phyloP scores from a whole-genome alignment of 495 filamentous ascomycete genomes.

The Penicillium malachiteum region DNA sequence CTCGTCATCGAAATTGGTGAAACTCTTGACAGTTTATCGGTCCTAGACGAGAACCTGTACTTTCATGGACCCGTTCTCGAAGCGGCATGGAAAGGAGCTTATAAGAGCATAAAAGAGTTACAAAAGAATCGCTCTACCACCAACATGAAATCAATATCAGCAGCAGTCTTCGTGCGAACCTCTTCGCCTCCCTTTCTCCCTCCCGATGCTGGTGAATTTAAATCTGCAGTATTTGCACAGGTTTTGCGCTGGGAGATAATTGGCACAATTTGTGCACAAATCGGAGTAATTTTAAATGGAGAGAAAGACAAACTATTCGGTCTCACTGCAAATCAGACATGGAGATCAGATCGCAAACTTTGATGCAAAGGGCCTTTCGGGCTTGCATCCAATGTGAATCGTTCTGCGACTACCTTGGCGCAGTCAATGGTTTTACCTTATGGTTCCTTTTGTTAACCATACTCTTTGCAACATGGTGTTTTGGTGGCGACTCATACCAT shows the following conservation, averaged over 20 bases:
- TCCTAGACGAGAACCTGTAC: not conserved
- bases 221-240: not conserved
- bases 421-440: constrained; percentile 8
- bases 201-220: not conserved
- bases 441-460: constrained; percentile 3
- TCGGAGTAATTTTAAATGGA: constrained; percentile 7
- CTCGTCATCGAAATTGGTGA: constrained; percentile 2
- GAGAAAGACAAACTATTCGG: constrained; percentile 7
- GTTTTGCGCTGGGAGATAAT: constrained; percentile 7
- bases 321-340: not conserved
- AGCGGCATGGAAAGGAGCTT: not conserved
- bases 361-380: constrained; percentile 9
- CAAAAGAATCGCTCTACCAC: not conserved
- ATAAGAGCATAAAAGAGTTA: not conserved
- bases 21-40: not conserved
- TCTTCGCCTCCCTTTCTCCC: constrained; percentile 2
- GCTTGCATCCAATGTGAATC: constrained; percentile 11
- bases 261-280: constrained; percentile 7
- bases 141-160: not conserved
- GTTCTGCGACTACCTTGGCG: constrained; percentile 7
- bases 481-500: constrained; percentile 15
- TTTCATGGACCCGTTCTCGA: not conserved
- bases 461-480: constrained; percentile 9
- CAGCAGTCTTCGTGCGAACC: not conserved
- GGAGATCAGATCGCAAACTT: constrained; percentile 10